A percentile compares a stretch with the other conserved stretches of the same genome.
Evolutionary conservation across 2,329 filamentous ascomycete species (phyloP).

Genomic region (Parascedosporium putredinis): DNA sequence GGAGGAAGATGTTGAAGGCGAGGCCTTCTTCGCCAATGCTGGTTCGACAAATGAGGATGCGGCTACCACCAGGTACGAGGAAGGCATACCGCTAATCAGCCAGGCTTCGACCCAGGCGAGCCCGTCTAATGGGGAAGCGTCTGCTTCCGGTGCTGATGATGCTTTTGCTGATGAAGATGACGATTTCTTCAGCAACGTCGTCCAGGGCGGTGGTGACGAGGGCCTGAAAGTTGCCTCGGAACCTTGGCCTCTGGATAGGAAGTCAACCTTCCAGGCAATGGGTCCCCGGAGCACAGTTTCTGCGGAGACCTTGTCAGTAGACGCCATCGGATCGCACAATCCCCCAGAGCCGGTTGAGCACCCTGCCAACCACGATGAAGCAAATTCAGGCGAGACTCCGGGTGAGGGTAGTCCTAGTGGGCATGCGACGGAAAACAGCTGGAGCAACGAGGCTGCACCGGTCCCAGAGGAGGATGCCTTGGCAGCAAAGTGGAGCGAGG

Average conservation of each 20-base stretch:
- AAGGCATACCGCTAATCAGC: conserved; percentile 56
- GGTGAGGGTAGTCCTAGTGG: no score
- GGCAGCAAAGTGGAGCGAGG: conserved; percentile 73
- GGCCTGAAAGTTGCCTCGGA: conserved; percentile 1
- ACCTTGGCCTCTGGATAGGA: conserved; percentile 1
- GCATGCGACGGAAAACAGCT: no score
- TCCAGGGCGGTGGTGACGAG: conserved; percentile 6
- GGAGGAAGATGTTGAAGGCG: conserved; percentile 22
- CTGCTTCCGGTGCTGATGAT: conserved; percentile 8
- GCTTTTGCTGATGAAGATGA: conserved; percentile 15
- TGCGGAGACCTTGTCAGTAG: conserved; percentile 3
- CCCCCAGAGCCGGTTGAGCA: not conserved
- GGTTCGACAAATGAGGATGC: conserved; percentile 25
- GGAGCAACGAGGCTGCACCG: conserved; percentile 14
- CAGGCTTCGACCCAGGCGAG: conserved; percentile 16
- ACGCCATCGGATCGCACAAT: not conserved
- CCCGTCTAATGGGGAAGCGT: conserved; percentile 12
- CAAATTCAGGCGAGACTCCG: no score
- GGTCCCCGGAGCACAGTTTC: not conserved
- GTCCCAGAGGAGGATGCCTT: conserved; percentile 45
- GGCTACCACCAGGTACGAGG: conserved; percentile 53
- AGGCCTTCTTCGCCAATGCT: conserved; percentile 21
- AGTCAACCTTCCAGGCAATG: conserved; percentile 8
- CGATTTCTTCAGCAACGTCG: conserved; percentile 10
- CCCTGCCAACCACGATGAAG: not conserved